These are phyloP conservation scores for Abrus precatorius DNA, from an alignment of 306 rosid species.

Conservation along the genomic window DNA sequence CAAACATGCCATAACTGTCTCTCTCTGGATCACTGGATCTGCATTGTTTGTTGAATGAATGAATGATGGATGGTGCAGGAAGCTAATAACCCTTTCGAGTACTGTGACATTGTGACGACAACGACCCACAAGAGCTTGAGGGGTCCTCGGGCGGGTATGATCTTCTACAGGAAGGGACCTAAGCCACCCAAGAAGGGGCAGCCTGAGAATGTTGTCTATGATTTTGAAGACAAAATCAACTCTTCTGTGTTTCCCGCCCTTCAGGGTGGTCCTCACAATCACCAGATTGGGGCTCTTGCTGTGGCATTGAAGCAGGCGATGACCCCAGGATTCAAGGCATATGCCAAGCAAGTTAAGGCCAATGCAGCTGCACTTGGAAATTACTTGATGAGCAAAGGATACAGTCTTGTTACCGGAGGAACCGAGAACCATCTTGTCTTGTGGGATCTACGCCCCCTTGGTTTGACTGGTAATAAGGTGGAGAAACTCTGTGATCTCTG, in stretches of 20 bases:
- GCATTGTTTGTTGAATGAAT: not conserved
- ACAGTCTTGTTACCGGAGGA: slow-evolving; percentile 94
- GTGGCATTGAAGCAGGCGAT: slow-evolving; percentile 88
- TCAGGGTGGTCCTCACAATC: slow-evolving; percentile 99
- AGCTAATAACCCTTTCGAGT: slow-evolving; percentile 86
- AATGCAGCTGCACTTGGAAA: slow-evolving; percentile 91
- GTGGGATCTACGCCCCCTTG: slow-evolving; percentile 99
- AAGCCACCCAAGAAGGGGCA: slow-evolving; percentile 97
- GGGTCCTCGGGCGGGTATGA: slow-evolving; percentile 98
- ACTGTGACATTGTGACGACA: slow-evolving; percentile 90
- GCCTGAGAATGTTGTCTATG: slow-evolving; percentile 85
- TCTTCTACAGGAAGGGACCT: slow-evolving; percentile 91
- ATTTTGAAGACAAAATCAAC: slow-evolving; percentile 92
- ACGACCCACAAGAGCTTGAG: slow-evolving; percentile 97
- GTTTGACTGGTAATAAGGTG: slow-evolving; percentile 98
- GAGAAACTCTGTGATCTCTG: slow-evolving; percentile 94
- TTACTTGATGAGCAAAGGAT: slow-evolving; percentile 80
- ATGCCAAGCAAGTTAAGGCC: slow-evolving; percentile 96
- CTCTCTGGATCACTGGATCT: not conserved
- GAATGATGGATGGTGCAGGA: slow-evolving; percentile 56
- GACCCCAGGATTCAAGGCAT: slow-evolving; percentile 81
- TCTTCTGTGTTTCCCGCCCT: slow-evolving; percentile 95
- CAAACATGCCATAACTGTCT: too few relatives aligned
- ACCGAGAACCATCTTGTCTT: slow-evolving; percentile 96
- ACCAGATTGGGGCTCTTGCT: slow-evolving; percentile 96